Evolutionary conservation across 805 yeast species (phyloP).

Genomic region (Myxozyma lipomycoides): DNA sequence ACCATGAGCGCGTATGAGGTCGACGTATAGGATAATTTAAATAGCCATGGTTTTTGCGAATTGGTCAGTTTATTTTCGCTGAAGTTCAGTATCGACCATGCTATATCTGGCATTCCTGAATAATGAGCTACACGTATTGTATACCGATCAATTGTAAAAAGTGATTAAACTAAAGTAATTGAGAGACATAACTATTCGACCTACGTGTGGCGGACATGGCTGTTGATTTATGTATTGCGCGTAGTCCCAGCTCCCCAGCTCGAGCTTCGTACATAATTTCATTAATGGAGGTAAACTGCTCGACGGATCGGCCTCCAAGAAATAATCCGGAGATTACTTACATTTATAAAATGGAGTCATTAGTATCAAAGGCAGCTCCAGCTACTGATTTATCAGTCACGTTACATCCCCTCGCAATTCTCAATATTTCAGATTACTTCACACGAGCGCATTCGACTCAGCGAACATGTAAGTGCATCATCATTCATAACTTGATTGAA

Average conservation of each 20-base stretch:
- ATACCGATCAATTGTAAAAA: too few relatives aligned
- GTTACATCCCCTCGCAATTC: constrained; percentile 38
- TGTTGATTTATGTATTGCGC: too few relatives aligned
- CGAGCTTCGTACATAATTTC: too few relatives aligned
- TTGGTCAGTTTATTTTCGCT: neutral
- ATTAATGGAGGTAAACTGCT: too few relatives aligned
- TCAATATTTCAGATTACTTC: constrained; percentile 38
- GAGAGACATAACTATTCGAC: too few relatives aligned
- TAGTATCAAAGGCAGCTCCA: neutral
- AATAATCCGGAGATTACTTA: too few relatives aligned
- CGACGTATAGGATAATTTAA: neutral
- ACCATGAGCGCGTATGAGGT: constrained; percentile 11
- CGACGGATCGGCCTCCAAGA: too few relatives aligned
- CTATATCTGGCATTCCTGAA: neutral
- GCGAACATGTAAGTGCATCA: constrained; percentile 23
- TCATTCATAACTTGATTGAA: neutral
- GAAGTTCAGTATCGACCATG: neutral
- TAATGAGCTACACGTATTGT: too few relatives aligned
- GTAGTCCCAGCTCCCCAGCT: too few relatives aligned
- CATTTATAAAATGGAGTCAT: neutral
- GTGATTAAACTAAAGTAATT: too few relatives aligned
- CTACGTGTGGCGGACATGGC: too few relatives aligned
- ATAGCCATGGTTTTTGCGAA: neutral
- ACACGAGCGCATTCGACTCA: constrained; percentile 30
- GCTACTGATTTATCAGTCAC: constrained; percentile 23